Evolutionary conservation across 2,329 filamentous ascomycete genomes (phyloP).

Genomic region (Fusarium algeriense): DNA sequence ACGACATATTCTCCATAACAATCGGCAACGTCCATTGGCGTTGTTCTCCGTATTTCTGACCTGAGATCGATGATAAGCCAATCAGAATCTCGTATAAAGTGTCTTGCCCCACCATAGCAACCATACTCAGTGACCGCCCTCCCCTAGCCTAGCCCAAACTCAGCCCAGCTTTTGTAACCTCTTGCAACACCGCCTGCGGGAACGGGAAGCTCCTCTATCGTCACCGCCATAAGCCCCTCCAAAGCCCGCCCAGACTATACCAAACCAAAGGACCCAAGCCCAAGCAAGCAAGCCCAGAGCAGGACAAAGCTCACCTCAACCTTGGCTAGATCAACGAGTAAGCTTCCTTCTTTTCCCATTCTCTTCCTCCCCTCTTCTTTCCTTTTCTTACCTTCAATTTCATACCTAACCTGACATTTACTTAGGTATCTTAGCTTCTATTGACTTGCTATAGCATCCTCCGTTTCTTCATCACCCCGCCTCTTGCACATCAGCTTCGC

Average conservation of each 20-base stretch:
- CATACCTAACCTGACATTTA: conserved; percentile 12
- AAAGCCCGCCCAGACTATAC: conserved; percentile 6
- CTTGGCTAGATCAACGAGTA: conserved; percentile 39
- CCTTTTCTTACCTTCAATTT: conserved; percentile 24
- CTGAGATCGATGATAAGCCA: background rate
- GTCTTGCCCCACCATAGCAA: conserved; percentile 22
- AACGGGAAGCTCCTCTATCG: conserved; percentile 51
- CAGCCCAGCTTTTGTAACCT: conserved; percentile 23
- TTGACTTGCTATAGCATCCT: conserved; percentile 14
- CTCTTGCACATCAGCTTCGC: conserved; percentile 26
- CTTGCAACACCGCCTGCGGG: conserved; percentile 41
- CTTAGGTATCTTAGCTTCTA: conserved; percentile 31
- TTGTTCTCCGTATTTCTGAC: conserved; percentile 17
- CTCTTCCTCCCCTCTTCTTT: conserved; percentile 31
- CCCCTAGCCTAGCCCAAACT: conserved; percentile 16
- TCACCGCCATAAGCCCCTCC: conserved; percentile 49
- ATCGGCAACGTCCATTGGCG: conserved; percentile 27
- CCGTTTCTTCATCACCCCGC: conserved; percentile 36
- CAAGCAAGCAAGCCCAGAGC: conserved; percentile 16
- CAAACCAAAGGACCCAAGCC: background rate
- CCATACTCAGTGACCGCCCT: conserved; percentile 25
- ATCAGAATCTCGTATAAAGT: background rate
- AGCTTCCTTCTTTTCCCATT: conserved; percentile 32
- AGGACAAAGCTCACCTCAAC: conserved; percentile 41
- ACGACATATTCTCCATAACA: conserved; percentile 25